These are phyloP conservation scores for Gnomoniopsis smithogilvyi DNA, from an alignment of 2,329 filamentous ascomycete species.

Conservation along the genomic window DNA sequence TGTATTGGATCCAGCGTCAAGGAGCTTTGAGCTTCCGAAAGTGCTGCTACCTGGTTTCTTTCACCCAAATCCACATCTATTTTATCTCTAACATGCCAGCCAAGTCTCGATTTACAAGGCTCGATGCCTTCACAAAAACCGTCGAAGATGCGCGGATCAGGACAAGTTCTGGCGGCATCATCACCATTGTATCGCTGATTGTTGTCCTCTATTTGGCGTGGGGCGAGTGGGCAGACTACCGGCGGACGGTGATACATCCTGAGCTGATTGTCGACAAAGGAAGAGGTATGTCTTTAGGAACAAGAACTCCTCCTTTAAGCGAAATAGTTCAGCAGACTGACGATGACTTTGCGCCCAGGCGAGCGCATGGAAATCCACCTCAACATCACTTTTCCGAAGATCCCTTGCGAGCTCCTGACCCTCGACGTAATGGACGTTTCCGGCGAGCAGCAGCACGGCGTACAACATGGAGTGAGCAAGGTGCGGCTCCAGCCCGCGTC, in stretches of 20 bases:
- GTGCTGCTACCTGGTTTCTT: neutral
- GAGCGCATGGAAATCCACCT: slow-evolving; percentile 99
- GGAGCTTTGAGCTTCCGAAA: neutral
- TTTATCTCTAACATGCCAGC: slow-evolving; percentile 61
- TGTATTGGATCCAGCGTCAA: too few species aligned
- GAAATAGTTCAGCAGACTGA: slow-evolving; percentile 15
- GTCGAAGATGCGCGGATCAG: slow-evolving; percentile 96
- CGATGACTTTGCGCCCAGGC: slow-evolving; percentile 44
- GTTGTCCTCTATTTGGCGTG: slow-evolving; percentile 85
- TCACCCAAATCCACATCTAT: neutral
- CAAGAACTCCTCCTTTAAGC: neutral
- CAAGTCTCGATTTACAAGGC: slow-evolving; percentile 91
- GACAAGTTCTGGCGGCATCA: slow-evolving; percentile 91
- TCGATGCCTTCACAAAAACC: slow-evolving; percentile 98
- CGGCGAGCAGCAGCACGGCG: slow-evolving; percentile 91
- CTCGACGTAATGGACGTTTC: slow-evolving; percentile 99
- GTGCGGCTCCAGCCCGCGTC: slow-evolving; percentile 70
- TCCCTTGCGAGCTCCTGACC: slow-evolving; percentile 93
- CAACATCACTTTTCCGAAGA: slow-evolving; percentile 90
- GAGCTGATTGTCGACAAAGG: slow-evolving; percentile 97
- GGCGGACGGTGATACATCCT: slow-evolving; percentile 79
- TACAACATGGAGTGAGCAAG: slow-evolving; percentile 90
- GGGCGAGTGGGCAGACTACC: slow-evolving; percentile 96
- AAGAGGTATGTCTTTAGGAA: slow-evolving; percentile 62
- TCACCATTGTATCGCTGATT: slow-evolving; percentile 86